These are phyloP conservation scores for Capsella rubella DNA, from an alignment of 441 rosid species.

Conservation along the genomic window DNA sequence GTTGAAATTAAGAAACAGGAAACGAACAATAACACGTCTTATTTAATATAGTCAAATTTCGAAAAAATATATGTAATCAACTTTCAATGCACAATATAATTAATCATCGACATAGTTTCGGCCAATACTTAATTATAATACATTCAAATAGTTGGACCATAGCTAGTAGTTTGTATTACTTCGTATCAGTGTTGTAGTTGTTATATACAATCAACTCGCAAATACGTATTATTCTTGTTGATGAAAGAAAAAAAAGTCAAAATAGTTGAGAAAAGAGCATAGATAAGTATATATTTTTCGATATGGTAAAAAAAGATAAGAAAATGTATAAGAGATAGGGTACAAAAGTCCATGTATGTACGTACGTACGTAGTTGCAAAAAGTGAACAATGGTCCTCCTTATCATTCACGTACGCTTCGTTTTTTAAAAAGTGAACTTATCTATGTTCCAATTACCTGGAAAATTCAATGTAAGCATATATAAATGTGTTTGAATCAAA, in stretches of 20 bases:
- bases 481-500: neutral
- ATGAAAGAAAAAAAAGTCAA: neutral
- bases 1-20: constrained; percentile 20
- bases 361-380: neutral
- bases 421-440: neutral
- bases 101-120: neutral
- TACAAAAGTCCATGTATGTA: neutral
- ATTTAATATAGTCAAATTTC: constrained; percentile 15
- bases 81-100: constrained; percentile 9
- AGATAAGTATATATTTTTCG: neutral
- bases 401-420: neutral
- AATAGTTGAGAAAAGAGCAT: neutral
- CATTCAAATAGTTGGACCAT: neutral
- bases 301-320: neutral
- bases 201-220: neutral
- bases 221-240: neutral
- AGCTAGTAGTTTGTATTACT: neutral
- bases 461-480: neutral
- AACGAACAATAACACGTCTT: constrained; percentile 30
- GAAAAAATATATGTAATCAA: neutral
- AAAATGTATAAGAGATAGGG: constrained; percentile 1
- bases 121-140: neutral
- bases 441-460: neutral
- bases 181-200: neutral
- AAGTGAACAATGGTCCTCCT: neutral